Conservation (phyloP, 495 filamentous ascomycete species). For the Peziza echinospora region DNA sequence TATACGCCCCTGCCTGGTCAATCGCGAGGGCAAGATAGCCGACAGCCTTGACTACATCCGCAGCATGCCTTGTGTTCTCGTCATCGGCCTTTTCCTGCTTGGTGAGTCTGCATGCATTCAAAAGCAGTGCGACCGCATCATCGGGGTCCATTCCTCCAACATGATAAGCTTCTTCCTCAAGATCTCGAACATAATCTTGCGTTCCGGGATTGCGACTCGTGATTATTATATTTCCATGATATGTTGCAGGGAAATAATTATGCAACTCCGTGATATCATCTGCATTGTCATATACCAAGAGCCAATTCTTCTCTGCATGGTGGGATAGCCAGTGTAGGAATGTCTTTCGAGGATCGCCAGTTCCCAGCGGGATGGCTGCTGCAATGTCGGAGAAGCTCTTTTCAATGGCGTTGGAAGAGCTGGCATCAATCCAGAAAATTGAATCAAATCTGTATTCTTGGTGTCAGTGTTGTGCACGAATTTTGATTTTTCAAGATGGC, state of each 20-base stretch:
- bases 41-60: conserved; percentile 1
- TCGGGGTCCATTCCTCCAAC: not conserved
- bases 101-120: not conserved
- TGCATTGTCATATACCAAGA: conserved; percentile 2
- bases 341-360: not conserved
- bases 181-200: not conserved
- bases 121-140: not conserved
- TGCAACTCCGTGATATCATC: not conserved
- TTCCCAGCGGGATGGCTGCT: not conserved
- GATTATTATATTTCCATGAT: conserved; percentile 20
- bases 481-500: not conserved
- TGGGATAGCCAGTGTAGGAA: not conserved
- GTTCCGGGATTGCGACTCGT: conserved; percentile 20
- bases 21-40: conserved; percentile 6
- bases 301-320: not conserved
- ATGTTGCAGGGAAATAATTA: conserved; percentile 18
- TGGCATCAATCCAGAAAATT: conserved; percentile 18
- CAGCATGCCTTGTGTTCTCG: not conserved
- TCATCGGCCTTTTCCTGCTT: not conserved
- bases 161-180: not conserved
- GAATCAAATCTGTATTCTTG: conserved; percentile 12
- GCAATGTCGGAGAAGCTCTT: conserved; percentile 10
- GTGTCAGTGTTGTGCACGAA: not conserved
- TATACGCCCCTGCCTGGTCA: conserved; percentile 8
- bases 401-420: conserved; percentile 5